Percentiles rank a stretch among this genome's conserved stretches.
Evolutionary conservation across 352 stramenopile species (phyloP).

Genomic region (Pythium biforme): DNA sequence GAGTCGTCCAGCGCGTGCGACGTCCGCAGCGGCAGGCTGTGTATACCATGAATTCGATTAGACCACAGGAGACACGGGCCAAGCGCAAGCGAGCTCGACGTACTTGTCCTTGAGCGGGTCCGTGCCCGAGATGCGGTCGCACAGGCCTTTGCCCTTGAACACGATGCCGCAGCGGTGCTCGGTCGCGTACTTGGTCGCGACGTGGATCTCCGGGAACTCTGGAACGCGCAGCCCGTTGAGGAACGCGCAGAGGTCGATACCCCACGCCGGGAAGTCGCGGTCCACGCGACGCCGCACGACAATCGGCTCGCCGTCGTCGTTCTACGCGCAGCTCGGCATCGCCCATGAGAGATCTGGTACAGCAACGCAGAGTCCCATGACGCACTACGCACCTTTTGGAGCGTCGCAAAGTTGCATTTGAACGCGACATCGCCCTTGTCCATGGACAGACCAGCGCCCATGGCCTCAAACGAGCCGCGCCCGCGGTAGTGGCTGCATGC

Average conservation of each 20-base stretch:
- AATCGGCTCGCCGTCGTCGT: conserved; percentile 63
- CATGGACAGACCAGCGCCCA: conserved; percentile 83
- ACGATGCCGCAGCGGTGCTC: conserved; percentile 87
- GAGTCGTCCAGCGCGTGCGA: conserved; percentile 65
- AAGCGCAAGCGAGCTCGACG: too few relatives aligned
- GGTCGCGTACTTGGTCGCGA: conserved; percentile 85
- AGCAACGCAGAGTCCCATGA: too few relatives aligned
- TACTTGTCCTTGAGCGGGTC: conserved; percentile 89
- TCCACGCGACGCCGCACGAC: conserved; percentile 77
- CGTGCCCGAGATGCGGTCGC: conserved; percentile 84
- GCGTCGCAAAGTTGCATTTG: conserved; percentile 89
- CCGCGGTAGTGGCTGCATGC: conserved; percentile 72
- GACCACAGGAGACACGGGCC: too few relatives aligned
- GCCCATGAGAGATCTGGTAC: too few relatives aligned
- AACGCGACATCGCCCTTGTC: conserved; percentile 85
- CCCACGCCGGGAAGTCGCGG: conserved; percentile 81
- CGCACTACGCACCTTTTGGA: conserved; percentile 35
- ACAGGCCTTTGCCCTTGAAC: conserved; percentile 77
- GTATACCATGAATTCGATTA: too few relatives aligned
- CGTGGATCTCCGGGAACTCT: conserved; percentile 56
- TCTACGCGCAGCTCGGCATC: conserved; percentile 12
- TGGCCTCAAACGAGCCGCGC: conserved; percentile 85
- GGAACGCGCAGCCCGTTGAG: conserved; percentile 59
- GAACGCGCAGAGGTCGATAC: conserved; percentile 80
- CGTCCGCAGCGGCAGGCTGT: conserved; percentile 64